These are phyloP conservation scores for Podospora australis DNA, from an alignment of 495 filamentous ascomycete species.

Conservation along the genomic window DNA sequence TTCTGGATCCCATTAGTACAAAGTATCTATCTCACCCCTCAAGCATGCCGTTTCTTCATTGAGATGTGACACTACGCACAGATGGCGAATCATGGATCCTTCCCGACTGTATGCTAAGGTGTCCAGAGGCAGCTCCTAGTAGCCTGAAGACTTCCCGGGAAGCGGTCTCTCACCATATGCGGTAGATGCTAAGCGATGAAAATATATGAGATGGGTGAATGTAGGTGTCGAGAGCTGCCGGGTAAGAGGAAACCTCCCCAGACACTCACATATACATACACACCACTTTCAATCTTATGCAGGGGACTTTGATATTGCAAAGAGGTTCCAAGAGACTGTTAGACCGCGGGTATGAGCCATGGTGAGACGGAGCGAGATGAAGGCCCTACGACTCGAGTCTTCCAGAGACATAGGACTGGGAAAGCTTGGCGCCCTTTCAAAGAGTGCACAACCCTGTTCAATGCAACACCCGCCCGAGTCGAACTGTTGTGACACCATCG, in stretches of 20 bases:
- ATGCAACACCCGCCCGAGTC: not conserved
- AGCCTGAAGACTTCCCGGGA: slow-evolving; percentile 1
- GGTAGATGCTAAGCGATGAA: not conserved
- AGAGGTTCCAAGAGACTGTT: not conserved
- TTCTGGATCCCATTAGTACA: no score
- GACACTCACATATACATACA: no score
- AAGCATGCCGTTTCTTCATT: no score
- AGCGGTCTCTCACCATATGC: not conserved
- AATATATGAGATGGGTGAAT: slow-evolving; percentile 1
- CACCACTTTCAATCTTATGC: not conserved
- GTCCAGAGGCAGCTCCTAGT: no score
- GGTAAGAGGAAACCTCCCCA: not conserved
- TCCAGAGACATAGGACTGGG: slow-evolving; percentile 3
- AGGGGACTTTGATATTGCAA: slow-evolving; percentile 6
- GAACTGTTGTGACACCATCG: not conserved
- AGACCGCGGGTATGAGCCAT: not conserved
- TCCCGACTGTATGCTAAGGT: no score
- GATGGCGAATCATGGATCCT: not conserved
- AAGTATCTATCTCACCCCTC: no score
- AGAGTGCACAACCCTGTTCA: not conserved
- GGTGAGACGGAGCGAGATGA: not conserved
- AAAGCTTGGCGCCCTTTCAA: not conserved
- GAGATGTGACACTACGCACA: no score
- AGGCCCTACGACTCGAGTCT: not conserved
- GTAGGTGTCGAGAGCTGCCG: not conserved